Conservation (phyloP, 2,329 filamentous ascomycete species). For the Tympanopsis confertula region DNA sequence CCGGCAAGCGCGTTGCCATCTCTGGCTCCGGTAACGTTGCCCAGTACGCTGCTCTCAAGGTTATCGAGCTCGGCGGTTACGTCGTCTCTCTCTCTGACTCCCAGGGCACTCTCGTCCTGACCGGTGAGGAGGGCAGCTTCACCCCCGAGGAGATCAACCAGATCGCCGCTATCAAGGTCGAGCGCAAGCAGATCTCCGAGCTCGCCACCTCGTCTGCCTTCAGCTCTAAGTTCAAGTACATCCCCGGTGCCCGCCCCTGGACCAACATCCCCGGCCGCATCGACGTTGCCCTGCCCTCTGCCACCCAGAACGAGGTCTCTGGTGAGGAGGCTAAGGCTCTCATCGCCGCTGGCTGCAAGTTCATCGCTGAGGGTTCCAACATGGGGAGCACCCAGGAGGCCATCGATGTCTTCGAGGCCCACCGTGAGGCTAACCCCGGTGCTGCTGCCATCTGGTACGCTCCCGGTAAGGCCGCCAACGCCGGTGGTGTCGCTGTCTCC, state of each 20-base stretch:
- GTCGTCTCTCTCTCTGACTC: constrained; percentile 91
- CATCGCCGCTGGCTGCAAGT: constrained; percentile 64
- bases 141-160: constrained; percentile 65
- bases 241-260: constrained; percentile 83
- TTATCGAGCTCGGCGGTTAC: constrained; percentile 85
- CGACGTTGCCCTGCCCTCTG: constrained; percentile 82
- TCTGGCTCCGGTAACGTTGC: constrained; percentile 97
- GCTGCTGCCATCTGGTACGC: constrained; percentile 79
- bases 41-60: constrained; percentile 92
- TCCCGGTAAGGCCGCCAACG: constrained; percentile 93
- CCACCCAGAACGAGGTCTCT: constrained; percentile 95
- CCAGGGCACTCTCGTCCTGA: constrained; percentile 65
- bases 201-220: constrained; percentile 45
- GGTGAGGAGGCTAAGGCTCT: constrained; percentile 79
- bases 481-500: constrained; percentile 91
- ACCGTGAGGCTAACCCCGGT: constrained; percentile 55
- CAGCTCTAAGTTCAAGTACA: constrained; percentile 66
- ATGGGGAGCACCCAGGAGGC: constrained; percentile 97
- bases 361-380: constrained; percentile 94
- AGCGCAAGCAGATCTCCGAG: constrained; percentile 70
- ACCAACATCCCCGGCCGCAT: constrained; percentile 77
- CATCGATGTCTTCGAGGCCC: constrained; percentile 81
- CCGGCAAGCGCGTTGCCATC: constrained; percentile 87
- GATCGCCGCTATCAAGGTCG: constrained; percentile 78
- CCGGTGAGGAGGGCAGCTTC: constrained; percentile 60